Evolutionary conservation across 2,329 filamentous ascomycete genomes (phyloP), one percentile per base, ranked within the genome.

Genomic region (Didymella glomerata): DNA sequence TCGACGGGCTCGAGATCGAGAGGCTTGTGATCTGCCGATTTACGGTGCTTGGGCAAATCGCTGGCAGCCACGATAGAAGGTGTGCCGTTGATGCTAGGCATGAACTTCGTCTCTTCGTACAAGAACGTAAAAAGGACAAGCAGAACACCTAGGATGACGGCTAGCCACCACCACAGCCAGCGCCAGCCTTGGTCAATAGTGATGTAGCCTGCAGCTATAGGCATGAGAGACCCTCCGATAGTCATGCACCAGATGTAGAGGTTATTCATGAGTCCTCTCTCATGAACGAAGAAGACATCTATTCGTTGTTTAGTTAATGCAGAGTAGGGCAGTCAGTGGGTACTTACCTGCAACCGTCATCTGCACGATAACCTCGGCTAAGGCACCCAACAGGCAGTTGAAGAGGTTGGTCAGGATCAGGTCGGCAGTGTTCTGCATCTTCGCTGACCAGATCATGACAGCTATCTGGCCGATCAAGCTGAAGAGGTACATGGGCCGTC

Each of bases 121-220:
- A 74, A 60, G 50, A 84, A 82, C 1, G 81, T 9, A 40, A 83
- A 76, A 11, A 77, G 57, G 3, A 82, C 3, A 0, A 83, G 54
- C 6, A 48, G 28, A 8, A 46, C n/a, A 36, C 48, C 48, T 1
- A 49, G 48, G 32, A 56, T 25, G 14, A 52, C 52, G 44, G 53
- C 48, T 44, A 68, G 77, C 75, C 76, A 83, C 81, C 81, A 83
- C 76, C 77, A 84, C 78, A 81, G 82, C 76, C 77, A 84, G 13
- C 82, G 72, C 83, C 83, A 85, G 0, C 80, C 82, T 63, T 80
- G 76, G 1, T 69, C 67, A 0, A 70, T 65, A 0, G 77, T 76
- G n/a, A 80, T 69, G 61, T 77, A 81, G 18, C 80, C 79, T 8
- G 80, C 68, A 22, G 76, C 74, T 7, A 82, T 65, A 0, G 79